These are phyloP conservation scores for Thalassiosira livingstoniorum DNA, from an alignment of 352 stramenopile species.

Conservation along the genomic window DNA sequence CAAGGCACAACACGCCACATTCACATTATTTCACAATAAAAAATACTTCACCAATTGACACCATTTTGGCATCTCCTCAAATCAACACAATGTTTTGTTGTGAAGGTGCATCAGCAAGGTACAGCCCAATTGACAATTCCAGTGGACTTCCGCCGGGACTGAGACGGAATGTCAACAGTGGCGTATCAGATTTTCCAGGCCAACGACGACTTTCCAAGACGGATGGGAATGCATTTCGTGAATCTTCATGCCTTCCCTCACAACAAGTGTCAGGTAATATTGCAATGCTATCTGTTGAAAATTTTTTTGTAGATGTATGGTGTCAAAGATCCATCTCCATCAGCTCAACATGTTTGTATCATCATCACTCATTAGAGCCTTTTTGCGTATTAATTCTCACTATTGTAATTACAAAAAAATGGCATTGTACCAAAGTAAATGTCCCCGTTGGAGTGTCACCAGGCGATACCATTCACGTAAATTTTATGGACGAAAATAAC, in stretches of 20 bases:
- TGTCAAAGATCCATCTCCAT: background rate
- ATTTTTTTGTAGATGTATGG: background rate
- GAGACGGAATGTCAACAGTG: background rate
- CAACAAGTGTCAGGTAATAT: background rate
- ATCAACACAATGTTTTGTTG: background rate
- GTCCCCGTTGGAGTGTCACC: background rate
- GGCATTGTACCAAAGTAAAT: background rate
- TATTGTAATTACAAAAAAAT: background rate
- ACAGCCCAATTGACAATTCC: background rate
- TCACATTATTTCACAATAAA: background rate
- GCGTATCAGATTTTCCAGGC: background rate
- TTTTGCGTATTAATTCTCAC: background rate
- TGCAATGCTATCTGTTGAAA: background rate
- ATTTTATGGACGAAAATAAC: background rate
- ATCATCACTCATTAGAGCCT: background rate
- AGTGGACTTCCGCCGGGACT: background rate
- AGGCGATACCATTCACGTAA: conserved; percentile 1
- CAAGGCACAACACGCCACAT: background rate
- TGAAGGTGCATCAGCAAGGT: background rate
- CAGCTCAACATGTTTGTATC: background rate
- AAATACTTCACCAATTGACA: background rate
- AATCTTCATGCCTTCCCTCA: background rate
- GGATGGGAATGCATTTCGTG: background rate
- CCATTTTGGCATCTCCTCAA: no score
- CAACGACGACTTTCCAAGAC: background rate